These are phyloP conservation scores for Alternaria sp. DNA, from an alignment of 2,329 filamentous ascomycete genomes.

Conservation along the genomic window DNA sequence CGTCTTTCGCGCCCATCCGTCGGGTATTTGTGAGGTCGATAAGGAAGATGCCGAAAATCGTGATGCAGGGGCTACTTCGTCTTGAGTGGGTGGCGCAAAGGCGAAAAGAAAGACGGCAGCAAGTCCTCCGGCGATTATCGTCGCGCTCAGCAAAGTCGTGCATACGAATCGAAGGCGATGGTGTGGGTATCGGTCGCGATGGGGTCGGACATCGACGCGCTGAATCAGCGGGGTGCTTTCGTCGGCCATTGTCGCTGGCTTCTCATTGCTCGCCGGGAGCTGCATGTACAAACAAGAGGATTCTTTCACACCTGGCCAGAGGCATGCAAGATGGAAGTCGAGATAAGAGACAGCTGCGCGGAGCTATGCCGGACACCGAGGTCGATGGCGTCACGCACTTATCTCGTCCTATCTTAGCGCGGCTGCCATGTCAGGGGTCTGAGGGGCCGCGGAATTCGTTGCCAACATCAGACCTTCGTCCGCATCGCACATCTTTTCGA, in stretches of 20 bases:
- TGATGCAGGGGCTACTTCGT: slow-evolving; percentile 22
- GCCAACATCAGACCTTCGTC: neutral
- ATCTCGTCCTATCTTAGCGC: slow-evolving; percentile 18
- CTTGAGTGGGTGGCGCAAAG: slow-evolving; percentile 44
- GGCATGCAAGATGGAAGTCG: slow-evolving; percentile 1
- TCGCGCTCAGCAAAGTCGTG: slow-evolving; percentile 59
- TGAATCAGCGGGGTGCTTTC: slow-evolving; percentile 73
- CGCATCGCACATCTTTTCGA: neutral
- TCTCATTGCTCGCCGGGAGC: slow-evolving; percentile 33
- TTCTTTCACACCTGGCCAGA: slow-evolving; percentile 1
- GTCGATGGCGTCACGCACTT: slow-evolving; percentile 18
- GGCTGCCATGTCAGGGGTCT: slow-evolving; percentile 8
- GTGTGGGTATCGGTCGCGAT: slow-evolving; percentile 60
- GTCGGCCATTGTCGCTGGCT: slow-evolving; percentile 50
- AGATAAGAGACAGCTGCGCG: neutral
- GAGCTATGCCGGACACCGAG: slow-evolving; percentile 6
- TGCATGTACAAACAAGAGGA: slow-evolving; percentile 13
- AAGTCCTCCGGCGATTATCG: slow-evolving; percentile 48
- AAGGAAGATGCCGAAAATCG: slow-evolving; percentile 17
- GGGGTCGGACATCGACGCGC: slow-evolving; percentile 63
- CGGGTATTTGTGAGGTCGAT: slow-evolving; percentile 34
- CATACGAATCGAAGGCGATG: slow-evolving; percentile 70
- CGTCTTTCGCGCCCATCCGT: slow-evolving; percentile 51
- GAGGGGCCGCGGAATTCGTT: neutral
- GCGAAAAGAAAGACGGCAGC: slow-evolving; percentile 49